Conservation (phyloP, 2,329 filamentous ascomycete species). For the Mollisia scopiformis region DNA sequence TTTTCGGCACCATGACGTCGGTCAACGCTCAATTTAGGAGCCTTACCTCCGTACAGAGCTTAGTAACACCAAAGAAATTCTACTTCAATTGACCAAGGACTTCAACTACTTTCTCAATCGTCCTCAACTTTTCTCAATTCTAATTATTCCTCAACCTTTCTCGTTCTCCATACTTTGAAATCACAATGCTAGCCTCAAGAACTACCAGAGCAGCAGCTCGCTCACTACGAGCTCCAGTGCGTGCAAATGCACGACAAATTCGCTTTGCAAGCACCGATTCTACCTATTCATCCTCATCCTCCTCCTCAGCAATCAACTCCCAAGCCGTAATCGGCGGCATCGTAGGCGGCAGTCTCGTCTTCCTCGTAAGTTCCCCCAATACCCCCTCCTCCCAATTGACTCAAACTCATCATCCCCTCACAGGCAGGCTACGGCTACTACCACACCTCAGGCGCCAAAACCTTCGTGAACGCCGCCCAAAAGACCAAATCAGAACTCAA, state of each 20-base stretch:
- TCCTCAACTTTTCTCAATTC: neutral
- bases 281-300: slow-evolving; percentile 25
- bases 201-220: slow-evolving; percentile 28
- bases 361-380: slow-evolving; percentile 34
- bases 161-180: neutral
- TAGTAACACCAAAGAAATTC: too few species aligned
- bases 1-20: neutral
- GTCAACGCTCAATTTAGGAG: too few species aligned
- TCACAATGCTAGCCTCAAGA: slow-evolving; percentile 34
- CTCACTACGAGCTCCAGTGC: slow-evolving; percentile 28
- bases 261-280: slow-evolving; percentile 28
- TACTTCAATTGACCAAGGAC: neutral
- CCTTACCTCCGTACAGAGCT: too few species aligned
- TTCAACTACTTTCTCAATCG: neutral
- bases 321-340: slow-evolving; percentile 50
- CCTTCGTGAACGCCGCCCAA: slow-evolving; percentile 50
- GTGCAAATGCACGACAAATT: slow-evolving; percentile 32
- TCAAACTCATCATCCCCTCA: neutral
- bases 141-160: slow-evolving; percentile 1
- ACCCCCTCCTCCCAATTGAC: neutral
- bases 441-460: slow-evolving; percentile 48
- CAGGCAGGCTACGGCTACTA: slow-evolving; percentile 54
- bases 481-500: slow-evolving; percentile 64
- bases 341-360: slow-evolving; percentile 50
- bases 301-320: slow-evolving; percentile 30